Conservation (phyloP, 2,329 filamentous ascomycete species). For the Epichloe uncinata region DNA sequence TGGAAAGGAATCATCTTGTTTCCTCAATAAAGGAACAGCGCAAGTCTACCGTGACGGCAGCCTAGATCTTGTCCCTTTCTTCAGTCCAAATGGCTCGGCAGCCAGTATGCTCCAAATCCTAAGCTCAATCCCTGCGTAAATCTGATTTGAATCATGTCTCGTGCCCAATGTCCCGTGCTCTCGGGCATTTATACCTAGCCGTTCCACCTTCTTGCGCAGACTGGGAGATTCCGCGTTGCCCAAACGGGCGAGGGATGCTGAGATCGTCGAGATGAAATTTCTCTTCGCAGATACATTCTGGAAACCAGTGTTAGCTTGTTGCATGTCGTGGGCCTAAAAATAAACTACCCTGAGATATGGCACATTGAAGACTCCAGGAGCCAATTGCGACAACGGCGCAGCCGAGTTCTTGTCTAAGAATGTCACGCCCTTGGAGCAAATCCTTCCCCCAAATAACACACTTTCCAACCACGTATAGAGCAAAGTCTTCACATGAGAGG, state of each 20-base stretch:
- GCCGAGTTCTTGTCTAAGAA: constrained; percentile 7
- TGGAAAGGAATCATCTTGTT: background rate
- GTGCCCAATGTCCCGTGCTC: background rate
- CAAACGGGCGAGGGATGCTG: constrained; percentile 20
- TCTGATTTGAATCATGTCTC: background rate
- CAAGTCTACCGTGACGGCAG: background rate
- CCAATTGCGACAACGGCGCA: constrained; percentile 15
- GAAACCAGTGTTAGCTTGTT: constrained; percentile 2
- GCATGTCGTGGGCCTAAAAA: background rate
- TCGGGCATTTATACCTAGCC: background rate
- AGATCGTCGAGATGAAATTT: constrained; percentile 15
- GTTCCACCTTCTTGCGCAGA: constrained; percentile 17
- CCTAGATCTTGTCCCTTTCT: background rate
- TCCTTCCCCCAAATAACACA: constrained; percentile 15
- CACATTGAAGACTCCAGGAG: constrained; percentile 24
- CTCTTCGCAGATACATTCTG: constrained; percentile 16
- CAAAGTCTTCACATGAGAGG: background rate
- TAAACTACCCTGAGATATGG: constrained; percentile 20
- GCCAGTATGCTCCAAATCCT: constrained; percentile 15
- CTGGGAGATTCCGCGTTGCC: constrained; percentile 20
- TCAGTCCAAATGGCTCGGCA: background rate
- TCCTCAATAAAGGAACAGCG: background rate
- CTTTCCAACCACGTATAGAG: constrained; percentile 12
- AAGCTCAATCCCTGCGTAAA: constrained; percentile 9
- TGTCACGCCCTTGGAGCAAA: constrained; percentile 11